Evolutionary conservation across 176 grass and related monocot genomes (phyloP).

Genomic region (Coix lacrymajobi): DNA sequence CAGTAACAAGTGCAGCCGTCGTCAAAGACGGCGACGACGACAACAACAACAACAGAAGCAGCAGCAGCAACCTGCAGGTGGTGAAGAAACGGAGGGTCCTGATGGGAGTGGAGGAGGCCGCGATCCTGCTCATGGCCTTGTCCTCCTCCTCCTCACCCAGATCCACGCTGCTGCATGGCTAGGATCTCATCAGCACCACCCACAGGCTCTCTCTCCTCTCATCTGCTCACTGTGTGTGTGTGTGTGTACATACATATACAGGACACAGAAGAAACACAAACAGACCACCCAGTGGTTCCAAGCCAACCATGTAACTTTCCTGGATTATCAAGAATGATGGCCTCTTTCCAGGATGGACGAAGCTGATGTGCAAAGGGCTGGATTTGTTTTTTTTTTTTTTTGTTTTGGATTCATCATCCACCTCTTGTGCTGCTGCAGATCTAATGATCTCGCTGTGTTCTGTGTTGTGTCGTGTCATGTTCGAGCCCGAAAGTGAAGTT

Average conservation of each 20-base stretch:
- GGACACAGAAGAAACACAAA: neutral
- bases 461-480: neutral
- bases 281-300: conserved; percentile 30
- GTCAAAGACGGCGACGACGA: conserved; percentile 27
- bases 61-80: conserved; percentile 30
- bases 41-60: neutral
- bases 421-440: neutral
- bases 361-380: conserved; percentile 28
- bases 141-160: conserved; percentile 57
- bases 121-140: conserved; percentile 82
- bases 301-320: conserved; percentile 26
- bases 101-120: conserved; percentile 77
- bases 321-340: conserved; percentile 30
- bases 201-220: too few species aligned
- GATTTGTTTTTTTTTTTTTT: conserved; percentile 22
- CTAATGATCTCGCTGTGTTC: neutral
- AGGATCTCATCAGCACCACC: neutral
- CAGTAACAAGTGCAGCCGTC: neutral
- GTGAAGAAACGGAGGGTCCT: conserved; percentile 68
- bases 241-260: conserved; percentile 25
- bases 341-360: conserved; percentile 7
- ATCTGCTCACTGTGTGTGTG: neutral
- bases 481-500: neutral
- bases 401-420: conserved; percentile 35
- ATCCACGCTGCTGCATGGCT: conserved; percentile 44